Percentiles rank a stretch among this genome's conserved stretches.
These are phyloP conservation scores for Colletotrichum camelliae DNA, from an alignment of 2,329 filamentous ascomycete genomes.

Conservation along the genomic window DNA sequence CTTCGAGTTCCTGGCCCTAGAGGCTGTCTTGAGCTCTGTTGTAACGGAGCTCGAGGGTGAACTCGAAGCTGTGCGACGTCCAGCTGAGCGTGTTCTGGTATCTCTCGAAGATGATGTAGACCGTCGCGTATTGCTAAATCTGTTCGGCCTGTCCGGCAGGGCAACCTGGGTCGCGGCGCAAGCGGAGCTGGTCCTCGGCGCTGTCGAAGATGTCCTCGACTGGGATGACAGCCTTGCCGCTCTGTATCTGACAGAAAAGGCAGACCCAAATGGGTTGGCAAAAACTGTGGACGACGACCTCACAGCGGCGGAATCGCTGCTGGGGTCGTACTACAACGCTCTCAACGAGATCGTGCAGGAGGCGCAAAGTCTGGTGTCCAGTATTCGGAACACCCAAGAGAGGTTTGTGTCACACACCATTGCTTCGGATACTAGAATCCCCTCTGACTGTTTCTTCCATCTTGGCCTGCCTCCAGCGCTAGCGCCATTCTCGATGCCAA, in stretches of 20 bases:
- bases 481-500: conserved; percentile 98
- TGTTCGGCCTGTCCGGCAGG: conserved; percentile 93
- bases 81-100: conserved; percentile 84
- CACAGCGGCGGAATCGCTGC: conserved; percentile 92
- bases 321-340: conserved; percentile 97
- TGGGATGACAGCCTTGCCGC: conserved; percentile 92
- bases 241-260: conserved; percentile 95
- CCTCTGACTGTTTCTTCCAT: not conserved
- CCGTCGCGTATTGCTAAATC: conserved; percentile 85
- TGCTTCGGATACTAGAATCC: not conserved
- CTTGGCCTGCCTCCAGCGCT: conserved; percentile 61
- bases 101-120: conserved; percentile 97
- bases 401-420: conserved; percentile 66
- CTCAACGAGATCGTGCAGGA: conserved; percentile 98
- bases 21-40: conserved; percentile 92
- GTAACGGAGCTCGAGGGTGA: conserved; percentile 91
- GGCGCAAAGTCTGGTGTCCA: conserved; percentile 90
- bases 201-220: conserved; percentile 92
- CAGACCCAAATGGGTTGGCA: conserved; percentile 70
- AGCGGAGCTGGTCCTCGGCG: conserved; percentile 88
- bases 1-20: conserved; percentile 94
- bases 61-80: conserved; percentile 90
- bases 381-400: conserved; percentile 96
- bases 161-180: conserved; percentile 97
- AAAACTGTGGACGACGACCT: conserved; percentile 74